These are phyloP conservation scores for Eimeria praecox DNA, from an alignment of 169 alveolate genomes.

Conservation along the genomic window DNA sequence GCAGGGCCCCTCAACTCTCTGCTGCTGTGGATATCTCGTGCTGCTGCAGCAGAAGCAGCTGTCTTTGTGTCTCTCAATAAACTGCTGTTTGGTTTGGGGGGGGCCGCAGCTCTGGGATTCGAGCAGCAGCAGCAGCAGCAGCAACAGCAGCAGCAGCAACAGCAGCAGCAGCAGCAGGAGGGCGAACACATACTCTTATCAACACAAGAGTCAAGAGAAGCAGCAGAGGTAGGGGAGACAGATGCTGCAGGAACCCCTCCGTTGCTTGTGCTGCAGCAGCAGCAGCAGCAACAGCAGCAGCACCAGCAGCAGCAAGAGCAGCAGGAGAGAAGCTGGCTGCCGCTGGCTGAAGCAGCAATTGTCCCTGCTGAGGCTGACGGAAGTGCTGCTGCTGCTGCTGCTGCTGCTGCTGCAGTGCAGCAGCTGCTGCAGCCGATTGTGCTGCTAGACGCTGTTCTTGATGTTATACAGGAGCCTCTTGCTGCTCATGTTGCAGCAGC, in stretches of 20 bases:
- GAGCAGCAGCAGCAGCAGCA: slow-evolving; percentile 35
- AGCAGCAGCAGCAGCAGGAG: not conserved
- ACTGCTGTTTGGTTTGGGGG: not conserved
- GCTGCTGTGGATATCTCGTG: slow-evolving; percentile 8
- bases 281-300: slow-evolving; percentile 32
- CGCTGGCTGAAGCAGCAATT: slow-evolving; percentile 26
- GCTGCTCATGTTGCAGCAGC: slow-evolving; percentile 1
- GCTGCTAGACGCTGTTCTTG: slow-evolving; percentile 19
- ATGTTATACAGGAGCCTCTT: slow-evolving; percentile 36
- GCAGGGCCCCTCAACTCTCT: slow-evolving; percentile 9
- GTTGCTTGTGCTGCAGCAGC: slow-evolving; percentile 18
- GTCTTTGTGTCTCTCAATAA: not conserved
- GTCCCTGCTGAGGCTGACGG: slow-evolving; percentile 33
- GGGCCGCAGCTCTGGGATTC: slow-evolving; percentile 36
- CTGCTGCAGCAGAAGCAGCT: slow-evolving; percentile 4
- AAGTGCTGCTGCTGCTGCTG: not conserved
- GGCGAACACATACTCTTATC: not conserved
- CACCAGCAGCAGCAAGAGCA: not conserved
- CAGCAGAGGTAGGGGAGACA: not conserved
- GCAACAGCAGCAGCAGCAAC: slow-evolving; percentile 7
- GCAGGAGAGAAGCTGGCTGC: slow-evolving; percentile 30
- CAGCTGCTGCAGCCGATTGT: slow-evolving; percentile 31
- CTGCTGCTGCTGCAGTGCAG: not conserved
- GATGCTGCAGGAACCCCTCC: not conserved
- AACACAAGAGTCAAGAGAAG: not conserved